Base-by-base conservation (phyloP, 495 filamentous ascomycete species). In the Penicillium cinerascens region DNA sequence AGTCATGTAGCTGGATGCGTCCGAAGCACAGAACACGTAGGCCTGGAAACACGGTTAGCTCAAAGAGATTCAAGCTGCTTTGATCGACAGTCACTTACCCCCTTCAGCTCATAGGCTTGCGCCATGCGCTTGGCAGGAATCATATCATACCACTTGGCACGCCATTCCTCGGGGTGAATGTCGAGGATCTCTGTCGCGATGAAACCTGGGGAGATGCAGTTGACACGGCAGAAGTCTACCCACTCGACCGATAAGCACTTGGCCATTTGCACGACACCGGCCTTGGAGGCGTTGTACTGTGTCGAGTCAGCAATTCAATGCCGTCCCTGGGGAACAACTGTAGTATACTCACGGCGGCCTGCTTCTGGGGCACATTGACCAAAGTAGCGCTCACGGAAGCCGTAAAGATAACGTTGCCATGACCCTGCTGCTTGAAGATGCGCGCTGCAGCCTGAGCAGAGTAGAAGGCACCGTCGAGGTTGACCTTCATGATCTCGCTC, bases 391-490 rank as follows among this genome's bases (percentile, higher is more conserved):
- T 74, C 21, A 74, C 70, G 8, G 66, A 70, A 1, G 72, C 72
- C 10, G 69, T 75, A 41, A 75, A 72, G 25, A 76, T 70, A 13
- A 76, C 56, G 60, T 70, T 74, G 0, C 73, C 73, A 42, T 41
- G 40, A 0, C 71, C 74, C 38, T 75, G 71, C 18, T 56, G 29
- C 53, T 71, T 72, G 56, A 76, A 75, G 40, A 74, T 67, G 27
- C 63, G 54, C 0, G 65, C 72, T 2, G 72, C 75, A 1, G 72
- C 73, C 41, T 75, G 69, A 1, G 75, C 76, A 10, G 70, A 68
- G 50, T 70, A 78, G 42, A 76, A 77, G 13, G 70, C 72, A 1
- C 75, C 72, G 43, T 78, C 75, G 0, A 77, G 64, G 40, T 78
- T 78, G 11, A 77, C 72, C 16, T 72, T 68, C 64, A 76, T 76